These are phyloP conservation scores for Bertia moriformis DNA, from an alignment of 2,329 filamentous ascomycete species.

Conservation along the genomic window DNA sequence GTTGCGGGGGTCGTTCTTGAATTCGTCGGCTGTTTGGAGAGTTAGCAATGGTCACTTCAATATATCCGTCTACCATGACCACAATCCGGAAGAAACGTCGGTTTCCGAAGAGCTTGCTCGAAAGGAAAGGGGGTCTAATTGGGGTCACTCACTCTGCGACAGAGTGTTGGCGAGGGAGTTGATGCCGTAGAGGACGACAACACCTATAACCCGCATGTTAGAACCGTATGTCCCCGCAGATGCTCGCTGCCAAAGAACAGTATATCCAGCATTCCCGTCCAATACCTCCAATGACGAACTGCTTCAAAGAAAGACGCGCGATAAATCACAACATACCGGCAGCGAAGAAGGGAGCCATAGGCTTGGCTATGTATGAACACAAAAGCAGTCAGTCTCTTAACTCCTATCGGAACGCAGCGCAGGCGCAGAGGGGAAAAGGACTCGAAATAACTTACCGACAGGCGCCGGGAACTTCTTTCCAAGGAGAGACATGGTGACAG, in stretches of 20 bases:
- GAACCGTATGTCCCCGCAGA: neutral
- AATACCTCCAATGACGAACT: too few relatives aligned
- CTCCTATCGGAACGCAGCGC: slow-evolving; percentile 2
- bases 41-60: slow-evolving; percentile 5
- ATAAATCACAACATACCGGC: slow-evolving; percentile 39
- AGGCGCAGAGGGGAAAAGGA: slow-evolving; percentile 3
- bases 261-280: too few relatives aligned
- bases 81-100: too few relatives aligned
- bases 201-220: slow-evolving; percentile 24
- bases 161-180: slow-evolving; percentile 47
- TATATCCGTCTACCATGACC: slow-evolving; percentile 1
- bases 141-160: slow-evolving; percentile 42
- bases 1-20: slow-evolving; percentile 62
- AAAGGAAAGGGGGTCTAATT: slow-evolving; percentile 1
- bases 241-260: too few relatives aligned
- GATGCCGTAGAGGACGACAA: slow-evolving; percentile 57
- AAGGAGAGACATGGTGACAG: slow-evolving; percentile 31
- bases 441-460: slow-evolving; percentile 27
- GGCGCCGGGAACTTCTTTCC: slow-evolving; percentile 42
- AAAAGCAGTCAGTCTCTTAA: slow-evolving; percentile 2
- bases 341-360: slow-evolving; percentile 58
- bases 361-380: slow-evolving; percentile 33
- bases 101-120: too few relatives aligned
- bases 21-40: slow-evolving; percentile 43
- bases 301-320: too few relatives aligned